A percentile compares a stretch with the other conserved stretches of the same genome.
Conservation (phyloP, 148 eudicot genomes). For the Chenopodium album region DNA sequence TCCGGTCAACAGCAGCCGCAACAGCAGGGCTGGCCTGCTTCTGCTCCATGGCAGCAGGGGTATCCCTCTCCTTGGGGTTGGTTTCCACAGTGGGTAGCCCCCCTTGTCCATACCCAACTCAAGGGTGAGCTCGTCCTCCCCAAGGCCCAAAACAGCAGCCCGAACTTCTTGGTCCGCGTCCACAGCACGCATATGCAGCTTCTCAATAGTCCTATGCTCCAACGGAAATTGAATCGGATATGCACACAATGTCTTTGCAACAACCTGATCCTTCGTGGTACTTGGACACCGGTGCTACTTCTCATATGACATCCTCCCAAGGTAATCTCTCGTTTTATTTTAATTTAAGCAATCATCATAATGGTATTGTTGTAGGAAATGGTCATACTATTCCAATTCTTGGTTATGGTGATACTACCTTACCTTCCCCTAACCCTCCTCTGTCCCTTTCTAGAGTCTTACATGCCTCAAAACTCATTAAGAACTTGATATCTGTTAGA, state of each 20-base stretch:
- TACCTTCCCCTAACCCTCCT: neutral
- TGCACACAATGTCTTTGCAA: neutral
- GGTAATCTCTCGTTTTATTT: neutral
- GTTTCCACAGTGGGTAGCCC: neutral
- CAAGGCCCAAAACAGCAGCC: neutral
- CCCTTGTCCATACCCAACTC: neutral
- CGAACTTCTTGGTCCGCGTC: neutral
- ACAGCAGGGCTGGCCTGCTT: fast-evolving
- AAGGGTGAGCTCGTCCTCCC: neutral
- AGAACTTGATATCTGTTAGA: neutral
- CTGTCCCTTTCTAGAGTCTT: neutral
- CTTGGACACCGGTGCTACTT: neutral
- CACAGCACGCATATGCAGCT: neutral
- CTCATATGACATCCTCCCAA: neutral
- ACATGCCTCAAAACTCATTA: neutral
- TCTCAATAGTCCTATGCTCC: neutral
- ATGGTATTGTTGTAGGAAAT: neutral
- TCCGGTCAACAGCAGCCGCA: neutral
- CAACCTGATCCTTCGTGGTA: neutral
- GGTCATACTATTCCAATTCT: neutral
- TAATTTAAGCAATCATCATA: neutral
- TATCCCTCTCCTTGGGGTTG: neutral
- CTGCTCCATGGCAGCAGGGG: neutral
- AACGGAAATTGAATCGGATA: neutral
- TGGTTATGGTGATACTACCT: neutral